Base-by-base conservation (phyloP, 805 yeast genomes). In the Ascoidea rubescens region DNA sequence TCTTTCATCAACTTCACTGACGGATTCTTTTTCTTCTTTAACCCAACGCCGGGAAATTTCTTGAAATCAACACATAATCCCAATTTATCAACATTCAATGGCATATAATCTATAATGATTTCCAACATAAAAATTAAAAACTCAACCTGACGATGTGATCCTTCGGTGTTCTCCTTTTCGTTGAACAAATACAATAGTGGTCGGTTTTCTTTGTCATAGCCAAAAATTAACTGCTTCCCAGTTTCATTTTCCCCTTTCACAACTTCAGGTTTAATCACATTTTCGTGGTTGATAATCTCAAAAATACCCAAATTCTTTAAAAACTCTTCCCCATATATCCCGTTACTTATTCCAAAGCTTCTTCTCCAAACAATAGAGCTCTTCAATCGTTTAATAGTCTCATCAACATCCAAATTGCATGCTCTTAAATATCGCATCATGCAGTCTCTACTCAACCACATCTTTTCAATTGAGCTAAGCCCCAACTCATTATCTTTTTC, bases 41-140 rank as follows among this genome's bases (percentile, higher is more conserved):
- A 59, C 6, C 69, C 70, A 1, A 61, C 67, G 45, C 62, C 65
- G 12, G 59, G 59, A 48, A 64, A 66, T 14, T 74, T 71, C 56
- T 77, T 75, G 62, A 78, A 78, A 61, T 78, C 83, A 45, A 77
- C 77, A 52, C 78, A 64, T 21, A 78, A 68, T 5, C 82, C 78
- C 37, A 78, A 62, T 3, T 77, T 70, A 51, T 78, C 82, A 50
- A 75, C 80, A 43, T 82, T 82, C 48, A 78, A 78, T 4, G 82
- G 82, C 74, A 76, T 74, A 61, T 68, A 67, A 47, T 73, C 70
- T 5, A 74, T 75, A 7, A 77, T 76, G 33, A 71, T 59, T 57
- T 78, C 83, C 60, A 77, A 67, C 81, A 78, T 77, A 61, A 70
- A 77, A 16, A 78, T 78, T 59, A 78, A 64, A 55, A 74, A 80